A percentile compares a stretch with the other conserved stretches of the same genome.
phyloP scores from a whole-genome alignment of 345 rosid species.

The Gossypium turneri region DNA sequence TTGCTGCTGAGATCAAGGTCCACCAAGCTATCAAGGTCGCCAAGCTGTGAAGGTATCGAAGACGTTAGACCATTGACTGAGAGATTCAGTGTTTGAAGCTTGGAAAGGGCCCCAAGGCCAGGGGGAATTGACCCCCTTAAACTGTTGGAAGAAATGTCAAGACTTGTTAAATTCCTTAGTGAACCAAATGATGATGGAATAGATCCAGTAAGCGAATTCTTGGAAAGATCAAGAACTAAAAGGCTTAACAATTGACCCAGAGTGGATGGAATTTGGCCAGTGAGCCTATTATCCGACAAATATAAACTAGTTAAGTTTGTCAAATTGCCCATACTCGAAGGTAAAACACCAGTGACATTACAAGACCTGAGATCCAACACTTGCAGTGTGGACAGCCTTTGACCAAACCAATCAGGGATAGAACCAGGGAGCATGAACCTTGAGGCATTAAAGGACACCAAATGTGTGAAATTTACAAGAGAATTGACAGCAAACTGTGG shows the following conservation, averaged over 20 bases:
- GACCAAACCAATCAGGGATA: slow-evolving; percentile 80
- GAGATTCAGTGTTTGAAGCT: slow-evolving; percentile 61
- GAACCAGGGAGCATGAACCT: slow-evolving; percentile 69
- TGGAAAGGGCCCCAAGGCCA: slow-evolving; percentile 47
- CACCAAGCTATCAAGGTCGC: slow-evolving; percentile 53
- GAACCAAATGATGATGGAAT: slow-evolving; percentile 65
- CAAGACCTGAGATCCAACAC: slow-evolving; percentile 89
- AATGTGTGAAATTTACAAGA: slow-evolving; percentile 57
- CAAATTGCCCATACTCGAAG: slow-evolving; percentile 63
- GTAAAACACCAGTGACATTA: slow-evolving; percentile 52
- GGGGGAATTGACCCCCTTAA: slow-evolving; percentile 63
- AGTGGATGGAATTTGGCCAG: slow-evolving; percentile 57
- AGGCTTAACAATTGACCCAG: slow-evolving; percentile 56
- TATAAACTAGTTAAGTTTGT: slow-evolving; percentile 51
- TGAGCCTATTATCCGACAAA: slow-evolving; percentile 55
- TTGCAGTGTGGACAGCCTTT: slow-evolving; percentile 42
- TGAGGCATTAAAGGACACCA: slow-evolving; percentile 76
- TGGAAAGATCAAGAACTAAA: slow-evolving; percentile 60
- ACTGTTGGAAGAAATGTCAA: slow-evolving; percentile 71
- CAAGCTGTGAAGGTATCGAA: slow-evolving; percentile 65
- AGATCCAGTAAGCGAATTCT: slow-evolving; percentile 55
- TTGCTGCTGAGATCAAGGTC: slow-evolving; percentile 83
- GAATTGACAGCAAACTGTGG: slow-evolving; percentile 75
- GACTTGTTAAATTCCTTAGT: slow-evolving; percentile 46
- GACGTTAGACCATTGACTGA: slow-evolving; percentile 66